These are phyloP conservation scores for Erythrophleum fordii DNA, from an alignment of 306 rosid genomes.

Conservation along the genomic window DNA sequence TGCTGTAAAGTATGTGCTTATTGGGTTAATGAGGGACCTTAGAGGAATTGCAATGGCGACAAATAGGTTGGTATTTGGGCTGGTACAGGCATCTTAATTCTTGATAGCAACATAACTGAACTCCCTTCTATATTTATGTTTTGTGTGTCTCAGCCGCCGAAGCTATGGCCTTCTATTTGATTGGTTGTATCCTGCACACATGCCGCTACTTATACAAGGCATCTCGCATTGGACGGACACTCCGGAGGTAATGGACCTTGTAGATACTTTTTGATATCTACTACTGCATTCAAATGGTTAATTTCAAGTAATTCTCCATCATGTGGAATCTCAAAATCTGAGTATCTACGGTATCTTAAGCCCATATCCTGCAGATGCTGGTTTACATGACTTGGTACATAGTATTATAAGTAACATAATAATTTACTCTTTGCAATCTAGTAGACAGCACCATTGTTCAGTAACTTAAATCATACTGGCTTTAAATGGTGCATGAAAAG, in stretches of 20 bases:
- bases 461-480: background rate
- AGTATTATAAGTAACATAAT: background rate
- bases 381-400: background rate
- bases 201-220: slow-evolving; percentile 89
- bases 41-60: slow-evolving; percentile 99
- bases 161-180: slow-evolving; percentile 94
- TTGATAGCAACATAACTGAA: slow-evolving; percentile 25
- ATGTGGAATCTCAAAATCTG: background rate
- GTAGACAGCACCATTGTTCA: background rate
- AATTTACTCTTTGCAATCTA: background rate
- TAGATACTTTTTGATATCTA: slow-evolving; percentile 9
- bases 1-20: slow-evolving; percentile 77
- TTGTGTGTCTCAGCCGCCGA: slow-evolving; percentile 75
- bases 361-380: background rate
- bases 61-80: slow-evolving; percentile 62
- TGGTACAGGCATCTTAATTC: slow-evolving; percentile 29
- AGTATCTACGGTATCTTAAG: background rate
- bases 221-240: slow-evolving; percentile 93
- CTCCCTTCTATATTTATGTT: slow-evolving; percentile 25
- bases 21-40: slow-evolving; percentile 97
- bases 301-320: background rate
- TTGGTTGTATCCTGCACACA: slow-evolving; percentile 95
- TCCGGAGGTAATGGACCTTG: slow-evolving; percentile 76
- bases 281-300: background rate
- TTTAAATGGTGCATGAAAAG: background rate